These are phyloP conservation scores for Ocimum tenuiflorum DNA, from an alignment of 257 asterid species.

Conservation along the genomic window DNA sequence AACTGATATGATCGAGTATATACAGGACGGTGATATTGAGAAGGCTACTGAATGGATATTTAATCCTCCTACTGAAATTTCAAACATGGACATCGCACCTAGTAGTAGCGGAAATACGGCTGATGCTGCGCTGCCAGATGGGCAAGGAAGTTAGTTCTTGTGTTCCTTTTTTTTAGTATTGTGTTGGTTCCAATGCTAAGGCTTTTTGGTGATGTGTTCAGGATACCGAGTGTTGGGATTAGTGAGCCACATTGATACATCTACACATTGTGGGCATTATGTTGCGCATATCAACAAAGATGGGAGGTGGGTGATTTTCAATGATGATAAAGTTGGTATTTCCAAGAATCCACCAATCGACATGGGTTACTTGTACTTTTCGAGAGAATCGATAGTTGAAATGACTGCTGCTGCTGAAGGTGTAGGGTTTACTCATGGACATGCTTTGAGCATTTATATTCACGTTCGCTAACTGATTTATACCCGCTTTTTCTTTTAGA, in stretches of 20 bases:
- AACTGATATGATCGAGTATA: neutral
- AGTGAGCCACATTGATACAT: conserved; percentile 92
- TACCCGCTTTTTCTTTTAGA: neutral
- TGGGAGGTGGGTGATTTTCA: conserved; percentile 90
- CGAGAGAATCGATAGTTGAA: conserved; percentile 61
- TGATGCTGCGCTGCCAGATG: conserved; percentile 75
- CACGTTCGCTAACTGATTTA: too few species aligned
- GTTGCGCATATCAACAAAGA: conserved; percentile 83
- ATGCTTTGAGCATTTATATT: neutral
- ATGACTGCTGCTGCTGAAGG: neutral
- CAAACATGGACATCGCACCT: conserved; percentile 51
- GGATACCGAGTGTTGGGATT: conserved; percentile 74
- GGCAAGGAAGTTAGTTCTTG: conserved; percentile 79
- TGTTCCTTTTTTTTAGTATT: neutral
- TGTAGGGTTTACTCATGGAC: neutral
- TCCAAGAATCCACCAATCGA: conserved; percentile 79
- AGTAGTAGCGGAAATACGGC: conserved; percentile 40
- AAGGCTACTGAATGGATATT: conserved; percentile 94
- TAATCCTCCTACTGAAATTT: conserved; percentile 49
- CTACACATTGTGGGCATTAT: conserved; percentile 96
- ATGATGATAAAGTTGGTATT: conserved; percentile 78
- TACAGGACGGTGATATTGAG: conserved; percentile 83
- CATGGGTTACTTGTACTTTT: conserved; percentile 96
- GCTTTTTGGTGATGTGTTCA: conserved; percentile 23
- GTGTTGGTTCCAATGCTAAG: neutral